A percentile compares a stretch with the other conserved stretches of the same genome.
Evolutionary conservation across 2,329 filamentous ascomycete species (phyloP).

Genomic region (Ophiostoma ips): DNA sequence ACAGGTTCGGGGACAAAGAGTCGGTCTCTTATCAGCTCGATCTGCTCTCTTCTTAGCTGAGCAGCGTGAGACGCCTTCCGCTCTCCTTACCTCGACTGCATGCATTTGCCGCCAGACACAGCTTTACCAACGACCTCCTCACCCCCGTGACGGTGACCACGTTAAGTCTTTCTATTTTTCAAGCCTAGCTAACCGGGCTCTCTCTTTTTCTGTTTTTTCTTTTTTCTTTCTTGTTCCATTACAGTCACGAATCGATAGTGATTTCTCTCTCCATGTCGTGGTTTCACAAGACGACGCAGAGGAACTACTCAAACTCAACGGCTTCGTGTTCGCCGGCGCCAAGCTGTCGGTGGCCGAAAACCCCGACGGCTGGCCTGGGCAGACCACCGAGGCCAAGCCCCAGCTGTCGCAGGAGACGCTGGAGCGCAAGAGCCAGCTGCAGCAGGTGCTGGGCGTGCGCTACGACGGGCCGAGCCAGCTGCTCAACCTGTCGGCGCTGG

Average conservation of each 20-base stretch:
- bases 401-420: slow-evolving; percentile 36
- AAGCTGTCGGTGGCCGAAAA: slow-evolving; percentile 41
- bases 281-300: slow-evolving; percentile 50
- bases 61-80: no score
- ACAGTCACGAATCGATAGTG: slow-evolving; percentile 51
- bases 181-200: no score
- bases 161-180: not conserved
- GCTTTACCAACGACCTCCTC: no score
- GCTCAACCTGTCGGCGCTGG: slow-evolving; percentile 68
- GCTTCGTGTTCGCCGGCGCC: slow-evolving; percentile 53
- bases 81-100: no score
- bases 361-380: slow-evolving; percentile 24
- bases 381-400: slow-evolving; percentile 13
- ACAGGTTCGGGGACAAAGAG: no score
- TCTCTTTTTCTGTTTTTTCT: not conserved
- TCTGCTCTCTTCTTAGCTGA: no score
- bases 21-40: no score
- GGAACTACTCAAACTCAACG: slow-evolving; percentile 53
- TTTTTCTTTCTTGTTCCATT: not conserved
- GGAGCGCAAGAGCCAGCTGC: slow-evolving; percentile 55
- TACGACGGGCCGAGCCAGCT: slow-evolving; percentile 62
- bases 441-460: slow-evolving; percentile 55
- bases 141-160: not conserved
- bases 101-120: no score
- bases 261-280: slow-evolving; percentile 50